phyloP scores from a whole-genome alignment of 345 rosid species.

The Salix brachista region DNA sequence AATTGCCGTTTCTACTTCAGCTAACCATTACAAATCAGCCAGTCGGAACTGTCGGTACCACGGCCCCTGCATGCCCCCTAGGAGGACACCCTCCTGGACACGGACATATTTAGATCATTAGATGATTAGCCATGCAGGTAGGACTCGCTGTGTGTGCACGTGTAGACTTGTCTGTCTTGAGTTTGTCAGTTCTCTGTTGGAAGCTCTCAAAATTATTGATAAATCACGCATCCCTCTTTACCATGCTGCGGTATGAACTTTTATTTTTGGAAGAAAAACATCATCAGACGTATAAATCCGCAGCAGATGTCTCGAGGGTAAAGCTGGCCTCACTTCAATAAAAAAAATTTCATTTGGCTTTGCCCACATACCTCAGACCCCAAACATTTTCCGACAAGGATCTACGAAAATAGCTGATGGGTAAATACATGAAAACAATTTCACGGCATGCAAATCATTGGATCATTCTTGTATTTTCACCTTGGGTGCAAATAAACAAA shows the following conservation, averaged over 20 bases:
- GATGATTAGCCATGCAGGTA: neutral
- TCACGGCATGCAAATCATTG: neutral
- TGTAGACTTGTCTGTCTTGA: neutral
- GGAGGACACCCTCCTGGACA: slow-evolving; percentile 26
- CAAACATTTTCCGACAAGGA: neutral
- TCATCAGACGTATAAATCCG: neutral
- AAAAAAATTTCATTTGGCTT: neutral
- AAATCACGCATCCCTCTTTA: neutral
- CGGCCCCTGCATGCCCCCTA: slow-evolving; percentile 20
- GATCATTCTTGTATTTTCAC: neutral
- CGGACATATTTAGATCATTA: slow-evolving; percentile 10
- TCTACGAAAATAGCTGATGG: neutral
- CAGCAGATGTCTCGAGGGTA: neutral
- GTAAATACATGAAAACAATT: neutral
- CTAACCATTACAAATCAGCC: slow-evolving; percentile 16
- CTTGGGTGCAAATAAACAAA: neutral
- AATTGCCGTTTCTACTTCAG: neutral
- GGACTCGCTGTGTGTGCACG: neutral
- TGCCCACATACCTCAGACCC: neutral
- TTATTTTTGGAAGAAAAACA: no score
- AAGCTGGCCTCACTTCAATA: neutral
- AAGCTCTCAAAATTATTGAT: neutral
- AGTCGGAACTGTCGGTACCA: slow-evolving; percentile 15
- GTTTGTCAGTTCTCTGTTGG: neutral
- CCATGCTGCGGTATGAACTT: neutral